Percentiles rank a stretch among this genome's conserved stretches.
Evolutionary conservation across 1,284 basidiomycete genomes (phyloP).

Genomic region (Coriolopsis trogii): DNA sequence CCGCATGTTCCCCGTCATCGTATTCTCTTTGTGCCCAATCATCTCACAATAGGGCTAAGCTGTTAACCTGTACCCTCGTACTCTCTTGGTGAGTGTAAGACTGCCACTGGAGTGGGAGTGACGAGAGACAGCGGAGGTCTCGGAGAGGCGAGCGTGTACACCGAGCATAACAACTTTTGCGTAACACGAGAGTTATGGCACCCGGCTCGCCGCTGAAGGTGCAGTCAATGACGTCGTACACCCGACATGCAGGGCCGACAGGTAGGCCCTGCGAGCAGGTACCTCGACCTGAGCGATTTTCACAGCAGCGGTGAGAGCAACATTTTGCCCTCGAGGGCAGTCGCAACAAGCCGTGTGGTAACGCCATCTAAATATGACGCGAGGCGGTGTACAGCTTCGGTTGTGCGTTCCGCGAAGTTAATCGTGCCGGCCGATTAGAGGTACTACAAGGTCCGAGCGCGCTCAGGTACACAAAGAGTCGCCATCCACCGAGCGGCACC

Average conservation of each 20-base stretch:
- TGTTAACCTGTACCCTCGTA: too few species aligned
- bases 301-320: neutral
- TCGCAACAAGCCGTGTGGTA: neutral
- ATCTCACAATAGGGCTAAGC: too few species aligned
- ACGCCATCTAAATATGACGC: neutral
- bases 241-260: neutral
- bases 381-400: conserved; percentile 5
- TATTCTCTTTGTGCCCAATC: too few species aligned
- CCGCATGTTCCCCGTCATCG: too few species aligned
- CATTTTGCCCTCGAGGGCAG: neutral
- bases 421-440: conserved; percentile 15
- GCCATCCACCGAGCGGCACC: too few species aligned
- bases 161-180: too few species aligned
- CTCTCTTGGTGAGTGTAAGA: too few species aligned
- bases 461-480: conserved; percentile 10
- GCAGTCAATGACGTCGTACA: neutral
- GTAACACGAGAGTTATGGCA: too few species aligned
- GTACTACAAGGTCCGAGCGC: too few species aligned
- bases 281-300: conserved; percentile 4
- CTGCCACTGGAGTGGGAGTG: too few species aligned
- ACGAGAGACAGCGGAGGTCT: neutral
- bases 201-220: too few species aligned
- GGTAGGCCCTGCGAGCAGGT: too few species aligned
- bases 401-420: conserved; percentile 6
- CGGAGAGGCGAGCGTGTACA: conserved; percentile 4